Base-by-base conservation (phyloP, 306 rosid genomes). In the Herpetospermum pedunculosum region DNA sequence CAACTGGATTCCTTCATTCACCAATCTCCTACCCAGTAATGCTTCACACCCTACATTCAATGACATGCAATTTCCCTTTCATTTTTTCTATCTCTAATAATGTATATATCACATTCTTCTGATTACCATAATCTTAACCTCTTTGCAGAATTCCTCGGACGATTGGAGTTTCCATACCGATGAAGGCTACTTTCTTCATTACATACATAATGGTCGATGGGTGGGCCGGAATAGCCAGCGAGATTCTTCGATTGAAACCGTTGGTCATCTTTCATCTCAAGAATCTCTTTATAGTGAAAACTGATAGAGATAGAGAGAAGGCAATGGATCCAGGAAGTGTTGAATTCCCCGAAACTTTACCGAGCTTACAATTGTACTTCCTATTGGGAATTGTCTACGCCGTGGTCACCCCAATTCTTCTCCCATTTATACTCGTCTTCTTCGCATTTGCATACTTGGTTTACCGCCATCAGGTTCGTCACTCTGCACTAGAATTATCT, bases 151-250 rank as follows among this genome's bases (percentile, higher is more conserved):
- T 94, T 83, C 99, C 99, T 38, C 90, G 91, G 84, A 94, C 89
- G 26, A 94, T 94, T 58, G 99, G 99, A 76, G 96, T 91, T 79
- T 87, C 99, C 35, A 94, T 94, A 88, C 99, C 99, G 21, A 87
- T 84, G 83, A 94, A 91, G 83, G 99, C 99, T 64, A 91, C 99
- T n/a, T 94, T 94, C 85, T 94, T 94, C 77, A 94, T 94, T 71
- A 94, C 99, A 8, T 94, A 89, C 74, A 94, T 94, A 84, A 94
- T 94, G 99, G 86, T 94, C 73, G 99, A 94, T 72, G 99, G 99
- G 30, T 94, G 99, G 99, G 99, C 99, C 59, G 97, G 96, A 68
- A 82, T 91, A 78, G 99, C 99, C 13, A 74, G 96, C 30, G 99
- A 94, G 85, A 91, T 94, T 81, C 99, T 94, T 76, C 90, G 99